phyloP scores from a whole-genome alignment of 805 yeast genomes.

The Wickerhamiella galacta region DNA sequence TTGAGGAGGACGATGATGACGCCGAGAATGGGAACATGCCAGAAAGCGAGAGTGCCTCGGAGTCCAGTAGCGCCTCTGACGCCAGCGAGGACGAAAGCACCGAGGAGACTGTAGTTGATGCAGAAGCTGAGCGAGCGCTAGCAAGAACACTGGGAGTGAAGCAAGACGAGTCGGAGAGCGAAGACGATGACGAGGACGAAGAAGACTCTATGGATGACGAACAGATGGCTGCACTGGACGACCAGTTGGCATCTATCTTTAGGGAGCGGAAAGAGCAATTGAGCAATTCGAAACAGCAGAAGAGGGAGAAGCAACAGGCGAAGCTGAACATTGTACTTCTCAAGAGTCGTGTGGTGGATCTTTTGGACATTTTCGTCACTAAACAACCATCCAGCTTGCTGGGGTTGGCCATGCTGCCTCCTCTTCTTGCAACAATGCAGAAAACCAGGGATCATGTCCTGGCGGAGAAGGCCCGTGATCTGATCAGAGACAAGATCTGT shows the following conservation, averaged over 20 bases:
- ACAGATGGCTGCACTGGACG: slow-evolving; percentile 89
- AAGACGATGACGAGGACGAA: slow-evolving; percentile 38
- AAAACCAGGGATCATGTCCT: slow-evolving; percentile 52
- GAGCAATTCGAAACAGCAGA: slow-evolving; percentile 34
- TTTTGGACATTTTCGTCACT: slow-evolving; percentile 47
- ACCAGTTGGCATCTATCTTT: slow-evolving; percentile 66
- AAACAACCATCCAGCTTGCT: slow-evolving; percentile 23
- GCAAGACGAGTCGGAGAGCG: slow-evolving; percentile 16
- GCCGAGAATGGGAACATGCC: slow-evolving; percentile 28
- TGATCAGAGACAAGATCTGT: slow-evolving; percentile 30
- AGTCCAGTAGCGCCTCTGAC: slow-evolving; percentile 23
- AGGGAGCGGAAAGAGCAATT: slow-evolving; percentile 62
- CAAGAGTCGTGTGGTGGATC: slow-evolving; percentile 62
- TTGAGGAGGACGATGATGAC: slow-evolving; percentile 25
- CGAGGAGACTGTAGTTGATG: slow-evolving; percentile 12
- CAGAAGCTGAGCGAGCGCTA: slow-evolving; percentile 12
- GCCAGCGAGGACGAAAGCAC: slow-evolving; percentile 26
- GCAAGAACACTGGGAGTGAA: slow-evolving; percentile 13
- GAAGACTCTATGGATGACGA: slow-evolving; percentile 90
- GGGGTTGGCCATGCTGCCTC: slow-evolving; percentile 30
- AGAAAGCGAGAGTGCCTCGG: slow-evolving; percentile 24
- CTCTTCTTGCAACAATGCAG: slow-evolving; percentile 43
- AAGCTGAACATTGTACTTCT: slow-evolving; percentile 62
- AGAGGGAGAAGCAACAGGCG: slow-evolving; percentile 61
- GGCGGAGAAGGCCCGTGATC: slow-evolving; percentile 59